A percentile compares a stretch with the other conserved stretches of the same genome.
phyloP scores from a whole-genome alignment of 805 yeast genomes.

The Candida coquimbonensis region DNA sequence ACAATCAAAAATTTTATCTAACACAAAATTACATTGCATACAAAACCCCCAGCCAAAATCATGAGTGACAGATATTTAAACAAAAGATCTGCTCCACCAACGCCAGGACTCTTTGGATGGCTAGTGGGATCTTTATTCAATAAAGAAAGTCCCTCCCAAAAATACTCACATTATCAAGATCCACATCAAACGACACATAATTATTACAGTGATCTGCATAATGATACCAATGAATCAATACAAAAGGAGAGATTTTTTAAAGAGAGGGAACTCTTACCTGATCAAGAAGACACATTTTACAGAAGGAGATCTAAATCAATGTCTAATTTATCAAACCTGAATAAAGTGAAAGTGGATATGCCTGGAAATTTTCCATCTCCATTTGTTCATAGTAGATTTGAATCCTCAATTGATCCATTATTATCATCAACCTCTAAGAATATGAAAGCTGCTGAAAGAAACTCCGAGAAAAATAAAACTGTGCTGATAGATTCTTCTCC shows the following conservation, averaged over 20 bases:
- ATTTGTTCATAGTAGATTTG: conserved; percentile 1
- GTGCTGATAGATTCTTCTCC: conserved; percentile 9
- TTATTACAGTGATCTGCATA: background rate
- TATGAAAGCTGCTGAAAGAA: conserved; percentile 2
- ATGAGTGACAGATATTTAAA: no score
- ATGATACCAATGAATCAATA: background rate
- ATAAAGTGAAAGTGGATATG: conserved; percentile 4
- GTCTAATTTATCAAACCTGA: background rate
- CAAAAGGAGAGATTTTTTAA: conserved; percentile 5
- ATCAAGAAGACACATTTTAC: conserved; percentile 6
- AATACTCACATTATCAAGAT: conserved; percentile 11
- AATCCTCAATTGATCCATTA: conserved; percentile 1
- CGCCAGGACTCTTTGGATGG: conserved; percentile 24
- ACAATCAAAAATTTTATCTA: no score
- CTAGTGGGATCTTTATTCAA: conserved; percentile 21
- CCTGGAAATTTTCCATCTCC: conserved; percentile 25
- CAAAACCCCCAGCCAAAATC: no score
- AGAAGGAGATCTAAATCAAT: conserved; percentile 6
- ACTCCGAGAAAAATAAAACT: conserved; percentile 3
- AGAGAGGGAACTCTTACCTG: conserved; percentile 17
- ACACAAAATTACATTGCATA: no score
- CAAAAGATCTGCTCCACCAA: conserved; percentile 13
- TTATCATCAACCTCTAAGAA: conserved; percentile 10
- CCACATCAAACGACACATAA: background rate
- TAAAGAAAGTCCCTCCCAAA: conserved; percentile 20